Conservation (phyloP, 2,329 filamentous ascomycete species). For the Leptographium lundbergii region DNA sequence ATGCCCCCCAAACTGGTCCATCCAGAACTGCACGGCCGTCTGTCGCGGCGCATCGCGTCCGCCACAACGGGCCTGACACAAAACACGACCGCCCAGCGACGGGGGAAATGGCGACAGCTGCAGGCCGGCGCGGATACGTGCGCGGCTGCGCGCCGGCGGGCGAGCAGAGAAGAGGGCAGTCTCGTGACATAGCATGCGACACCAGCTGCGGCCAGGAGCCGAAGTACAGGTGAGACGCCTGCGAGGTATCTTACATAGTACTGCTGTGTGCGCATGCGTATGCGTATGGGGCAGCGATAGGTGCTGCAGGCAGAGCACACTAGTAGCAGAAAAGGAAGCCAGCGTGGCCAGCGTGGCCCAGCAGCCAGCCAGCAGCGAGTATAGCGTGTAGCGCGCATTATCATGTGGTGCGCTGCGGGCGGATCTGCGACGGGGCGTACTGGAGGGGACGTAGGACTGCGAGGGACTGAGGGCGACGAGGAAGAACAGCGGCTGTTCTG, state of each 20-base stretch:
- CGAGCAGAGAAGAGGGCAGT: not conserved
- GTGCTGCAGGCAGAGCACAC: not conserved
- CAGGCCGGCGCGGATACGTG: not conserved
- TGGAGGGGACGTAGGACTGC: no score
- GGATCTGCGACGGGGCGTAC: no score
- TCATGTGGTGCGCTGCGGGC: no score
- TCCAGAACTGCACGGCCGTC: slow-evolving; percentile 5
- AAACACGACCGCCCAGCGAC: not conserved
- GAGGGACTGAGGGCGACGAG: no score
- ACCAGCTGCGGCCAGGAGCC: not conserved
- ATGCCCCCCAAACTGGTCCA: slow-evolving; percentile 3
- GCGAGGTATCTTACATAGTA: not conserved
- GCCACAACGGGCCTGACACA: not conserved
- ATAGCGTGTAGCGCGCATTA: not conserved
- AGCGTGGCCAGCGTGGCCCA: not conserved
- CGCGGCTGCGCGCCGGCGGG: no score
- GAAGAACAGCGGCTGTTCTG: no score
- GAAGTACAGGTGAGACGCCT: not conserved
- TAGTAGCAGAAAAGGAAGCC: not conserved
- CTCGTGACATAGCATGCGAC: slow-evolving; percentile 1
- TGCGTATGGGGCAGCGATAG: not conserved
- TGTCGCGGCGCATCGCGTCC: not conserved
- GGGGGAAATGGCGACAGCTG: not conserved
- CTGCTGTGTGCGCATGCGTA: not conserved
- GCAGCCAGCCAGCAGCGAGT: not conserved